phyloP scores from a whole-genome alignment of 768 basidiomycete species.

The Mycena leptocephala region DNA sequence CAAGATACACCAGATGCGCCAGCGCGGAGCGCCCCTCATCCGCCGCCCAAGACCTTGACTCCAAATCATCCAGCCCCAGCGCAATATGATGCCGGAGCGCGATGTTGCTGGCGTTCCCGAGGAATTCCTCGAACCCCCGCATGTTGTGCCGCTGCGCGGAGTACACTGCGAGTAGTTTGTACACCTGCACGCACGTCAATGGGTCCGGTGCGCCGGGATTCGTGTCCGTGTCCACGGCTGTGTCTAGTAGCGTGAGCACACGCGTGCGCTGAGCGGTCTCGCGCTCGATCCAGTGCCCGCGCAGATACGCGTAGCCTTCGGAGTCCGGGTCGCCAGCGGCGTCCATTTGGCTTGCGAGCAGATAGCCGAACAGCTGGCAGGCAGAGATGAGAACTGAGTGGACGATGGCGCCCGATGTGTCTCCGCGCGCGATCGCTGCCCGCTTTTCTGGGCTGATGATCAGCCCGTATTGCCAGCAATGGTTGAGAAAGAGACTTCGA shows the following conservation, averaged over 20 bases:
- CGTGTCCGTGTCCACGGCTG: background rate
- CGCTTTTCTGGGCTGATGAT: conserved; percentile 11
- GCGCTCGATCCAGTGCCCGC: background rate
- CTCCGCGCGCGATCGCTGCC: conserved; percentile 21
- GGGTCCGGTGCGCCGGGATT: conserved; percentile 1
- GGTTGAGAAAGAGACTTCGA: conserved; percentile 26
- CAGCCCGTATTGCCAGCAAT: conserved; percentile 3
- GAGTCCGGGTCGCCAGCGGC: background rate
- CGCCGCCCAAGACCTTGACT: too few species aligned
- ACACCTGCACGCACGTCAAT: conserved; percentile 3
- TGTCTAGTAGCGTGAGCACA: background rate
- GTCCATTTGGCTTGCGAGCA: background rate
- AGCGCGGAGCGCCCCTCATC: conserved; percentile 21
- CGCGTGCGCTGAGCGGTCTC: background rate
- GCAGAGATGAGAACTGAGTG: conserved; percentile 12
- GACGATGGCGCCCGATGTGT: conserved; percentile 1
- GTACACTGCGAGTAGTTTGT: conserved; percentile 19
- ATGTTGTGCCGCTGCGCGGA: background rate
- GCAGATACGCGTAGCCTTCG: background rate
- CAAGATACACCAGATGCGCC: conserved; percentile 18
- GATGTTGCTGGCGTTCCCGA: conserved; percentile 14
- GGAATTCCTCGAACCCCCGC: background rate
- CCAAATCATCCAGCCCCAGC: conserved; percentile 16
- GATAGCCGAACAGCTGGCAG: conserved; percentile 16
- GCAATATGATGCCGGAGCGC: background rate